Base-by-base conservation (phyloP, 164 flowering plant species). In the Nelumbo lutea region DNA sequence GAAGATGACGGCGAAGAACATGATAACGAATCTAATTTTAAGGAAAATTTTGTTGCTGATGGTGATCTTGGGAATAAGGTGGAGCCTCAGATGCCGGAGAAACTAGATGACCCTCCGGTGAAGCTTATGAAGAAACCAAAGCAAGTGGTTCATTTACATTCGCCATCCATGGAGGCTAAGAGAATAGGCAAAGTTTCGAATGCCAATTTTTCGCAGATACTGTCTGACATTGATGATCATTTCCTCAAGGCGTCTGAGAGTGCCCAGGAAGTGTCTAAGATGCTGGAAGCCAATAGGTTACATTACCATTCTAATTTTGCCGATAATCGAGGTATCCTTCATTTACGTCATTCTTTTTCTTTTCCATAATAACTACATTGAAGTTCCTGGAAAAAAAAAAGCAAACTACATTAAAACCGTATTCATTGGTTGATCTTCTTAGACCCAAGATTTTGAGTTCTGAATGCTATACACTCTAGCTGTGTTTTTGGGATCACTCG, bases 281-380 rank as follows among this genome's bases (percentile, higher is more conserved):
- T 89, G 94, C 92, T 93, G 5, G 98, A 91, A 82, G 97, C 96
- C 1, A 90, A 85, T 72, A 78, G 90, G 68, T 60, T 89, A 83
- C 97, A 93, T 74, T 93, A 89, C 73, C 98, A 93, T 70, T 91
- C 97, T 3, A 93, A 93, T 82, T 93, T 88, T 67, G 96, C 96
- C 1, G 96, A 91, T 75, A 87, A 84, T 79, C 70, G 85, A 75
- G 96, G 97, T 93, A 73, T 62, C 48, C 42, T 7, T 11, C 43
- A 11, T 6, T 44, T 43, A 44, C 1, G 39, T 55, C 42, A 5
- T 38, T 60, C 39, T 60, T 39, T 60, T 53, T 53, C 7, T 46
- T 46, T 4, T 46, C 7, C 48, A 4, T 46, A 46, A 7, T 46
- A 46, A 46, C 48, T 46, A 46, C 5, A 46, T 46, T 57, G 60